These are phyloP conservation scores for Tuber microsphaerosporum DNA, from an alignment of 495 filamentous ascomycete species.

Conservation along the genomic window DNA sequence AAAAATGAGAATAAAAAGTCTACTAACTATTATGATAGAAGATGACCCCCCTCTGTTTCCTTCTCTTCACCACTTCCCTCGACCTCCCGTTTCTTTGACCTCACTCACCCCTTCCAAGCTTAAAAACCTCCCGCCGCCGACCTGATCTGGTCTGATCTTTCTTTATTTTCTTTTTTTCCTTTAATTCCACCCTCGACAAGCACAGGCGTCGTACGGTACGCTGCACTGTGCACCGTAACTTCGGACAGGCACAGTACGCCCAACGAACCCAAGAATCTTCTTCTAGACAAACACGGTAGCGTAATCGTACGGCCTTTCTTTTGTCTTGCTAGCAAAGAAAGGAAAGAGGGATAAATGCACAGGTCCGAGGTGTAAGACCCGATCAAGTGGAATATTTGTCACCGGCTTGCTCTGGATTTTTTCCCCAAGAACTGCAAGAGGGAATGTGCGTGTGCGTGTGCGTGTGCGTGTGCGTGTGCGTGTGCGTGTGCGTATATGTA, in stretches of 20 bases:
- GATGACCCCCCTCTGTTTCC: background rate
- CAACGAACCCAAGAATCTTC: background rate
- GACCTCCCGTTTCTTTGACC: background rate
- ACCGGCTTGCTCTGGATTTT: background rate
- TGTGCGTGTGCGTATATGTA: too few species aligned
- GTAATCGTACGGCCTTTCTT: background rate
- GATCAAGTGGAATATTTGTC: background rate
- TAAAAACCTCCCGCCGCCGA: background rate
- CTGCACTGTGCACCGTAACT: too few species aligned
- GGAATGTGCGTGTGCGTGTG: background rate
- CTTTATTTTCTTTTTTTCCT: background rate
- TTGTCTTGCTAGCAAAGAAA: background rate
- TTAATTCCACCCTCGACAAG: background rate
- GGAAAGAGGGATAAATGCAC: background rate
- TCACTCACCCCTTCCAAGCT: background rate
- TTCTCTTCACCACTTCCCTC: background rate
- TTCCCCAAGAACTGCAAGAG: constrained; percentile 1
- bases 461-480: background rate
- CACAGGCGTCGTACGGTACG: too few species aligned
- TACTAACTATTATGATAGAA: constrained; percentile 5
- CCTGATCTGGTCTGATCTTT: background rate
- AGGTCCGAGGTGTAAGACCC: background rate
- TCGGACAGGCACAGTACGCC: background rate
- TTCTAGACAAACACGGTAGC: background rate
- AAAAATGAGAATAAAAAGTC: background rate